Evolutionary conservation across 2,329 filamentous ascomycete genomes (phyloP), one percentile per base, ranked within the genome.

Genomic region (Purpureocillium lavendulum): DNA sequence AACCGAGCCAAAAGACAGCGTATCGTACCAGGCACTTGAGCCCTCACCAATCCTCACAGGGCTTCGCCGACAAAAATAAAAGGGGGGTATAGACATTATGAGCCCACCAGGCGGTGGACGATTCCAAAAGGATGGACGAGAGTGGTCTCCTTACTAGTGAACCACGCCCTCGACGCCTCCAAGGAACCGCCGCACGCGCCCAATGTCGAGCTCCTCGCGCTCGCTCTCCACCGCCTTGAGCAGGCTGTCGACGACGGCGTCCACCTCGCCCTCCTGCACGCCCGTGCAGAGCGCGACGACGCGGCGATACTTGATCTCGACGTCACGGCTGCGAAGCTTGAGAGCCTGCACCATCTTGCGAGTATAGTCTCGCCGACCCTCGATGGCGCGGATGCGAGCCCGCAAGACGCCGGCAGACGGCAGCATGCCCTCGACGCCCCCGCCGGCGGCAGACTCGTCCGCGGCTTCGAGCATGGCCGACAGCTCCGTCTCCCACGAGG

Each of bases 171-270:
- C 86, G 3, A 94, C 84, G 40, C 85, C 83, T 24, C 82, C 75
- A 41, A 94, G 65, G 55, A 94, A 94, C 38, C 88, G 78, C 49
- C 84, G 71, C 11, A 94, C 84, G 8, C 87, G 68, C 1, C 76
- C 78, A 8, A 90, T 78, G 55, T 94, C 87, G 1, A 87, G 67
- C 51, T 86, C 83, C 7, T 78, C 75, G 40, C 73, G 76, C 58
- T 96, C 89, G 53, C 88, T 94, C 62, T 95, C 90, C 3, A 97
- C 84, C 2, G 92, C 92, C 45, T 86, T 80, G 35, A 94, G 77
- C 33, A 98, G 67, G 3, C 80, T 80, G 38, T 87, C 85, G 1
- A 96, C 70, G 38, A 88, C 76, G 41, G 77, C 76, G 50, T 97
- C 92, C 12, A 97, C 84, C 42, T 87, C 77, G 8, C 73, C 71